These are phyloP conservation scores for Bacidia gigantensis DNA, from an alignment of 495 filamentous ascomycete species.

Conservation along the genomic window DNA sequence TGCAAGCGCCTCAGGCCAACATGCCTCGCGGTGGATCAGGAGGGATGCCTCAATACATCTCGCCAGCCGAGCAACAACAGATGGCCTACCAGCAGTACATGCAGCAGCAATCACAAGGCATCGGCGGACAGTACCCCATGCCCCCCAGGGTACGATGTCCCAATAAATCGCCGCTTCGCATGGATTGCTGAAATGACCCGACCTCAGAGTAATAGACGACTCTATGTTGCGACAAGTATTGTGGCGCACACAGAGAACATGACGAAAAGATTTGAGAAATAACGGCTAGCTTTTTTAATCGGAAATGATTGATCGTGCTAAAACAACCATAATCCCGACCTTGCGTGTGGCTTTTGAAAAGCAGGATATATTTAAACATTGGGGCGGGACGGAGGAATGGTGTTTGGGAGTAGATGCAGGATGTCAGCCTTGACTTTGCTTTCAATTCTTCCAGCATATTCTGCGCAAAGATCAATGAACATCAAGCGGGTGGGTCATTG, in stretches of 20 bases:
- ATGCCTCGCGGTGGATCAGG: constrained; percentile 37
- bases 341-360: background rate
- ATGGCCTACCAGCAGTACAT: constrained; percentile 46
- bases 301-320: background rate
- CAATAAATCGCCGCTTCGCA: constrained; percentile 2
- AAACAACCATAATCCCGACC: background rate
- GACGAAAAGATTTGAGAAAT: constrained; percentile 7
- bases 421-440: background rate
- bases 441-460: background rate
- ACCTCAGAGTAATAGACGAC: constrained; percentile 12
- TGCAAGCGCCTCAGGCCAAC: constrained; percentile 38
- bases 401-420: background rate
- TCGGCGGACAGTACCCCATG: constrained; percentile 43
- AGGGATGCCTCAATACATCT: constrained; percentile 37
- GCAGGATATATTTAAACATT: background rate
- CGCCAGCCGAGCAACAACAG: constrained; percentile 43
- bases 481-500: background rate
- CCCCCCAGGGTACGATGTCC: constrained; percentile 42
- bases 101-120: constrained; percentile 37
- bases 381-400: background rate
- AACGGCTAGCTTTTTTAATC: constrained; percentile 7
- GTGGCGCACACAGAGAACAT: constrained; percentile 7
- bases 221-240: background rate
- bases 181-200: constrained; percentile 11
- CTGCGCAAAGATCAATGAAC: background rate